Conservation (phyloP, 2,329 filamentous ascomycete species). For the Colletotrichum truncatum region DNA sequence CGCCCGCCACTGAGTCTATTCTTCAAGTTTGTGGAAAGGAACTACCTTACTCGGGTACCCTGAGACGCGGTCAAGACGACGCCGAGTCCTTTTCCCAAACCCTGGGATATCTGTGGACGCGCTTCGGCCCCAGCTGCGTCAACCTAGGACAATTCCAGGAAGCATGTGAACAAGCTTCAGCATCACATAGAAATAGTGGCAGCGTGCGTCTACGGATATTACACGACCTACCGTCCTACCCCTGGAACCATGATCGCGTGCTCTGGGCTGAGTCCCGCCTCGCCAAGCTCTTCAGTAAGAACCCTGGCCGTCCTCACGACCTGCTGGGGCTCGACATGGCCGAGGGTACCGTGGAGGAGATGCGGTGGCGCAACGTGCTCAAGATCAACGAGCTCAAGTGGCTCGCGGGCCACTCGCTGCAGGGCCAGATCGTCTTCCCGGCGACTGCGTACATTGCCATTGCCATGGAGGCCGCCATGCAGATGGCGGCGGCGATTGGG, state of each 20-base stretch:
- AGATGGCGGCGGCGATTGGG: not conserved
- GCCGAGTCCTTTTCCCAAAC: conserved; percentile 30
- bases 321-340: not conserved
- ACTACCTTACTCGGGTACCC: conserved; percentile 36
- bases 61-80: conserved; percentile 33
- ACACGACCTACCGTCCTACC: conserved; percentile 10
- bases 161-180: not conserved
- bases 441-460: conserved; percentile 45
- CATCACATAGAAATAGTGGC: too few relatives aligned
- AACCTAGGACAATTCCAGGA: not conserved
- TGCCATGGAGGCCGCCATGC: conserved; percentile 17
- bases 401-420: conserved; percentile 50
- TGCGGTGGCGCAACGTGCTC: conserved; percentile 33
- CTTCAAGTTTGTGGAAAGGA: conserved; percentile 1
- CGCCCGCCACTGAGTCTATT: conserved; percentile 42
- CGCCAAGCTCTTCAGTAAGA: not conserved
- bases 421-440: conserved; percentile 51
- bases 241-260: conserved; percentile 3
- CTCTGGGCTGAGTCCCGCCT: not conserved
- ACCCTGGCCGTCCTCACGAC: not conserved
- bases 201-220: not conserved
- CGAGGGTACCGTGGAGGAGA: not conserved
- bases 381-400: conserved; percentile 42
- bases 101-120: conserved; percentile 32
- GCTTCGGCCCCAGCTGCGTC: not conserved